These are phyloP conservation scores for Ceratocystis destructans DNA, from an alignment of 2,329 filamentous ascomycete genomes.

Conservation along the genomic window DNA sequence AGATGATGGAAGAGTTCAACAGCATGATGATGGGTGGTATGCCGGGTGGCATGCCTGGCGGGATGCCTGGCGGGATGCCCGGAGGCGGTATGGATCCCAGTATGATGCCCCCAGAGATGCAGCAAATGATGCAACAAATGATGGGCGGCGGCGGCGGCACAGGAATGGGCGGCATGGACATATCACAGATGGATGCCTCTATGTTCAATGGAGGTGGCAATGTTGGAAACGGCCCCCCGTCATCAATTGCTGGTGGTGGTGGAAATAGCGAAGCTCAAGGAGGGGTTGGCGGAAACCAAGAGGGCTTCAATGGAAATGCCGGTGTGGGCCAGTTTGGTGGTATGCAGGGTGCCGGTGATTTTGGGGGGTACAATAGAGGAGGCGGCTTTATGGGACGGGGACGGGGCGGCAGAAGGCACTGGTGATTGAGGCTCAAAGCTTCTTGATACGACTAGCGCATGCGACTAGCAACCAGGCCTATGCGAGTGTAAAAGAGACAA, in stretches of 20 bases:
- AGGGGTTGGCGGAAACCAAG: slow-evolving; percentile 24
- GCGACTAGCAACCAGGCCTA: background rate
- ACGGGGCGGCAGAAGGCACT: slow-evolving; percentile 18
- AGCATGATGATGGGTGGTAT: slow-evolving; percentile 49
- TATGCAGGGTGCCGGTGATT: slow-evolving; percentile 13
- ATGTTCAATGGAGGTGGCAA: slow-evolving; percentile 27
- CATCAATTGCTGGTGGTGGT: slow-evolving; percentile 26
- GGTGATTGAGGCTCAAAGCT: background rate
- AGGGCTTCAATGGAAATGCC: slow-evolving; percentile 18
- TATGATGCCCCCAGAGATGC: slow-evolving; percentile 48
- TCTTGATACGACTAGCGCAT: background rate
- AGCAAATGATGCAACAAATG: slow-evolving; percentile 58
- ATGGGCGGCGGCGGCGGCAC: slow-evolving; percentile 32
- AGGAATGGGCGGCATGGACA: slow-evolving; percentile 41
- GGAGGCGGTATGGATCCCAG: slow-evolving; percentile 41
- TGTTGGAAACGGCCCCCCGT: background rate
- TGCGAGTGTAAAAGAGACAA: background rate
- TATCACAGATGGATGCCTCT: slow-evolving; percentile 50
- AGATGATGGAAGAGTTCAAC: slow-evolving; percentile 59
- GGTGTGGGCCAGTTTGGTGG: slow-evolving; percentile 12
- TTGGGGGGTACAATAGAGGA: slow-evolving; percentile 14
- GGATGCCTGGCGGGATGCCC: slow-evolving; percentile 29
- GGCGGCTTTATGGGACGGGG: slow-evolving; percentile 16
- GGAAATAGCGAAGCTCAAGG: slow-evolving; percentile 30
- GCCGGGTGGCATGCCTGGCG: slow-evolving; percentile 28